Conservation (phyloP, 345 rosid species). For the Excoecaria agallocha region DNA sequence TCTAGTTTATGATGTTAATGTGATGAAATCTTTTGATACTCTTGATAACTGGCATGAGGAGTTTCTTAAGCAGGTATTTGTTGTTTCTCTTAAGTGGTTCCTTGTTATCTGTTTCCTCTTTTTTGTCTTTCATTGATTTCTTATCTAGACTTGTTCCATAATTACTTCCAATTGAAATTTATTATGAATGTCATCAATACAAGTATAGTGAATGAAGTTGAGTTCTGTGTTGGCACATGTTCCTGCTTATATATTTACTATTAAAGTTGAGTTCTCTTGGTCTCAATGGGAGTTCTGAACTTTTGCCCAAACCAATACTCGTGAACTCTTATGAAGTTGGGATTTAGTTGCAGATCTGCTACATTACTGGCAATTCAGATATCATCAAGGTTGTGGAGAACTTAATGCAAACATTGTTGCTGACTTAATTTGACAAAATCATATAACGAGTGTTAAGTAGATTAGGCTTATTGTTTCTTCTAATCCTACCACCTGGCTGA, state of each 20-base stretch:
- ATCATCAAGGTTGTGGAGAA: background rate
- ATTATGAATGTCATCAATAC: background rate
- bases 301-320: background rate
- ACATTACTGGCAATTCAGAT: background rate
- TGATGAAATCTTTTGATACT: constrained; percentile 76
- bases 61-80: constrained; percentile 90
- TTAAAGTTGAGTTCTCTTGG: background rate
- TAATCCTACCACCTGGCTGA: background rate
- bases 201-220: background rate
- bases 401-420: background rate
- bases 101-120: background rate
- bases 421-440: background rate
- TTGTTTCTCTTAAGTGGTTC: background rate
- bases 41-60: constrained; percentile 97
- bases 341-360: background rate
- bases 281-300: background rate
- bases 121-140: background rate
- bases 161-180: background rate
- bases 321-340: background rate
- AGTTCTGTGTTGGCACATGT: background rate
- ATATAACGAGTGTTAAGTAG: background rate
- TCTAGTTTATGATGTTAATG: constrained; percentile 89
- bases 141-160: background rate
- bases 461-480: background rate
- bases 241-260: background rate